Conservation (phyloP, 2,329 filamentous ascomycete species). For the Fusarium piperis region DNA sequence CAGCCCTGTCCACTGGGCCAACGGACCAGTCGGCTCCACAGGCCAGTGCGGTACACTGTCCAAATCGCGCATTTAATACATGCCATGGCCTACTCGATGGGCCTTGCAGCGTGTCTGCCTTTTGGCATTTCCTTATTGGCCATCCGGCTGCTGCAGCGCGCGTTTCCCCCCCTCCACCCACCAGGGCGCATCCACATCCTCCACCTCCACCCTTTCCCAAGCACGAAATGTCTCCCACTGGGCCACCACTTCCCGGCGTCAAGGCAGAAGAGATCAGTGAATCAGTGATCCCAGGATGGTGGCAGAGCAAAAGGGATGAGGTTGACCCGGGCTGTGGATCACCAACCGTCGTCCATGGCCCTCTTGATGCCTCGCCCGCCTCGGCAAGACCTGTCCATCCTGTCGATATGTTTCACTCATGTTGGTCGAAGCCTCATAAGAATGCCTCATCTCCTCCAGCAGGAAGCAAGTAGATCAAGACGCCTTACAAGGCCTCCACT, state of each 20-base stretch:
- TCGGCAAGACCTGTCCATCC: neutral
- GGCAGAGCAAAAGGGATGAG: constrained; percentile 14
- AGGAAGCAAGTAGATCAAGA: neutral
- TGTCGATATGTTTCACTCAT: neutral
- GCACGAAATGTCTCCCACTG: constrained; percentile 12
- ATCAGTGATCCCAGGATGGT: constrained; percentile 5
- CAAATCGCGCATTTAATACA: constrained; percentile 24
- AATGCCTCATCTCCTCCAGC: constrained; percentile 2
- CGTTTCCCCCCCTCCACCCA: constrained; percentile 29
- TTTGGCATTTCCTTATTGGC: constrained; percentile 39
- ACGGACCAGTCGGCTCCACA: constrained; percentile 15
- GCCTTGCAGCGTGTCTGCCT: constrained; percentile 37
- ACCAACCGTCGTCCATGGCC: neutral
- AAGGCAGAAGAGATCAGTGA: constrained; percentile 20
- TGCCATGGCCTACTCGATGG: constrained; percentile 29
- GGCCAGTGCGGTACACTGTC: constrained; percentile 29
- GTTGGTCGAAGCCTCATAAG: neutral
- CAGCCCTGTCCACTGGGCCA: constrained; percentile 15
- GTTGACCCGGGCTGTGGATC: constrained; percentile 11
- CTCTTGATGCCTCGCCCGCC: neutral
- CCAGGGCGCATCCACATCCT: constrained; percentile 27
- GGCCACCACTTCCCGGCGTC: constrained; percentile 23
- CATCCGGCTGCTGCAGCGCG: constrained; percentile 26
- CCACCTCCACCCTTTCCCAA: constrained; percentile 21
- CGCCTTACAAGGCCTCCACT: constrained; percentile 8